Evolutionary conservation across 805 yeast species (phyloP).

Genomic region (Ogataea haglerorum): DNA sequence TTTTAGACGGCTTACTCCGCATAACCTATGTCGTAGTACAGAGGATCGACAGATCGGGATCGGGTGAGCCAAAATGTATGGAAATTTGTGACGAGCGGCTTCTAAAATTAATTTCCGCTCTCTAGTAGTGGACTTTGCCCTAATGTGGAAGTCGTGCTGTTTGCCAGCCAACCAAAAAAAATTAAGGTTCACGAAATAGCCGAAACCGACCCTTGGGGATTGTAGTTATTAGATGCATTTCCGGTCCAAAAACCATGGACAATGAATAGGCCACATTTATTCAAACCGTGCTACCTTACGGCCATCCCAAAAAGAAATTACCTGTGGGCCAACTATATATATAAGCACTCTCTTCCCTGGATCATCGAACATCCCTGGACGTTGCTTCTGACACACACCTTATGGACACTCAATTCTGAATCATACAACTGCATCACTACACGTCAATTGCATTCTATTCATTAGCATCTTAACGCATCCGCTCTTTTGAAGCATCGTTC

Average conservation of each 20-base stretch:
- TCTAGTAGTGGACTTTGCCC: constrained; percentile 3
- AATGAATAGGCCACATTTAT: constrained; percentile 1
- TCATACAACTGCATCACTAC: constrained; percentile 5
- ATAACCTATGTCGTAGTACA: neutral
- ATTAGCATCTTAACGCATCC: constrained; percentile 10
- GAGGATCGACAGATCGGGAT: constrained; percentile 1
- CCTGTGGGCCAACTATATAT: neutral
- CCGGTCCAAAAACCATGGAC: neutral
- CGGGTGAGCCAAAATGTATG: neutral
- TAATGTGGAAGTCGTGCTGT: constrained; percentile 2
- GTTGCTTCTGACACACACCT: neutral
- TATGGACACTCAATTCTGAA: constrained; percentile 5
- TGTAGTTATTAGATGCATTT: constrained; percentile 4
- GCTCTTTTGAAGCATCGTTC: constrained; percentile 4
- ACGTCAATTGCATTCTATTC: constrained; percentile 13
- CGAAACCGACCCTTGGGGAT: neutral
- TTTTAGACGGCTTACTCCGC: constrained; percentile 1
- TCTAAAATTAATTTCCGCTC: constrained; percentile 2
- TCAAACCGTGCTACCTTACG: neutral
- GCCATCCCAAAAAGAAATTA: constrained; percentile 8
- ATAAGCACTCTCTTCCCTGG: neutral
- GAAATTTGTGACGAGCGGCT: neutral
- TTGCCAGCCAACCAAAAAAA: constrained; percentile 1
- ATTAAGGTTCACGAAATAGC: neutral
- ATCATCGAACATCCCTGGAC: neutral